These are phyloP conservation scores for Tetrapyrgos nigripes DNA, from an alignment of 1,284 basidiomycete genomes.

Conservation along the genomic window DNA sequence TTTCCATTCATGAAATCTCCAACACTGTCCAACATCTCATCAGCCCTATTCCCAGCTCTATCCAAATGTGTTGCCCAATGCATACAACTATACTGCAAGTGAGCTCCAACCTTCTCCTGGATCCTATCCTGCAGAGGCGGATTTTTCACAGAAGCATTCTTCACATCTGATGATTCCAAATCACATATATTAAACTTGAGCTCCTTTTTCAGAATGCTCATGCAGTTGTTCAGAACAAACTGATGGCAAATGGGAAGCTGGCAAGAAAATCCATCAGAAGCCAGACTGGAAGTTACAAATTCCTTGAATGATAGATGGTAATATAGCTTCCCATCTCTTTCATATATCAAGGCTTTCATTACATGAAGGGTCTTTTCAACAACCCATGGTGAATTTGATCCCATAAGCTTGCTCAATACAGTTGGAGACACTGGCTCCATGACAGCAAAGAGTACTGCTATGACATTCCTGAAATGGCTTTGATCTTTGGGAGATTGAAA, in stretches of 20 bases:
- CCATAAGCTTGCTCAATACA: too few relatives aligned
- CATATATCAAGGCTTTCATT: background rate
- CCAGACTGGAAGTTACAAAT: background rate
- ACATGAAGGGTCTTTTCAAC: background rate
- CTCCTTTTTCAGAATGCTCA: constrained; percentile 16
- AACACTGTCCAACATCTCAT: too few relatives aligned
- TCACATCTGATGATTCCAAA: constrained; percentile 15
- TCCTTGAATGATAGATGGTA: background rate
- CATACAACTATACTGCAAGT: background rate
- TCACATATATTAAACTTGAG: constrained; percentile 28
- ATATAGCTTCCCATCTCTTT: background rate
- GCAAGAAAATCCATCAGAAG: background rate
- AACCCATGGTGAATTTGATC: too few relatives aligned
- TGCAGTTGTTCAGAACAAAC: constrained; percentile 3
- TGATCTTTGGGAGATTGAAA: too few relatives aligned
- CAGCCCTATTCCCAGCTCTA: too few relatives aligned
- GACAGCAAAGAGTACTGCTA: background rate
- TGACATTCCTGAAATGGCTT: background rate
- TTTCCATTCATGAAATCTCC: background rate
- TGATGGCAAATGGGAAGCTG: background rate
- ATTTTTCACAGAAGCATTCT: background rate
- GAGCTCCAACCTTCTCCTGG: background rate
- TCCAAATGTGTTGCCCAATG: background rate
- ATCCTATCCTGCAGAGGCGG: background rate
- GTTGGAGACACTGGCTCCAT: background rate